phyloP scores from a whole-genome alignment of 148 eudicot species.

The Cornus controversa region DNA sequence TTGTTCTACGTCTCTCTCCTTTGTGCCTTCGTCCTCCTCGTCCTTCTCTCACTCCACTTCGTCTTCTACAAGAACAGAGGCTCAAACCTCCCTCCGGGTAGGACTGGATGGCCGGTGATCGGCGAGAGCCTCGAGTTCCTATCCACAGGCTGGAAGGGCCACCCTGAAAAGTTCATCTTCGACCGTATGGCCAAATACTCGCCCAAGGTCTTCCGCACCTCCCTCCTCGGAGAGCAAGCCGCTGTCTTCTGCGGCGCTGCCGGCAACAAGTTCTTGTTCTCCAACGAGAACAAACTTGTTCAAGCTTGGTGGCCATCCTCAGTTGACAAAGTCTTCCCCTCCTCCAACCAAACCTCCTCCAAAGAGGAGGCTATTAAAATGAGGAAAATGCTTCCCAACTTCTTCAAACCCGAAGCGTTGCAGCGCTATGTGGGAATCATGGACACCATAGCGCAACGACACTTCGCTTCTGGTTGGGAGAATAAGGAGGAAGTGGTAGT shows the following conservation, averaged over 20 bases:
- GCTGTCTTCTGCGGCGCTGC: slow-evolving; percentile 35
- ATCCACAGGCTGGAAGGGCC: slow-evolving; percentile 36
- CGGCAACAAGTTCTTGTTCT: slow-evolving; percentile 42
- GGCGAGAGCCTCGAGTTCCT: slow-evolving; percentile 41
- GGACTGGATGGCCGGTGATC: slow-evolving; percentile 35
- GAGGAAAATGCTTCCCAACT: slow-evolving; percentile 63
- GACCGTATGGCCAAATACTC: slow-evolving; percentile 33
- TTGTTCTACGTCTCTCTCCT: slow-evolving; percentile 19
- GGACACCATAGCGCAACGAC: slow-evolving; percentile 54
- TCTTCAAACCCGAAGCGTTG: slow-evolving; percentile 63
- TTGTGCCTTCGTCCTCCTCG: slow-evolving; percentile 11
- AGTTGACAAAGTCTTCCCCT: slow-evolving; percentile 45
- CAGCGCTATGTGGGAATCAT: slow-evolving; percentile 54
- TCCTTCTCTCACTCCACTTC: slow-evolving; percentile 22
- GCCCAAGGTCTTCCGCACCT: slow-evolving; percentile 22
- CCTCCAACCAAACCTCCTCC: slow-evolving; percentile 41
- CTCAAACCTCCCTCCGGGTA: slow-evolving; percentile 28
- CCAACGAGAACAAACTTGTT: slow-evolving; percentile 47
- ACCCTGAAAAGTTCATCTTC: slow-evolving; percentile 38
- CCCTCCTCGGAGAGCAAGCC: slow-evolving; percentile 27
- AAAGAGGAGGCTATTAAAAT: slow-evolving; percentile 61
- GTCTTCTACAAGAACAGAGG: slow-evolving; percentile 28
- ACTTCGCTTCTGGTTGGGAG: slow-evolving; percentile 52
- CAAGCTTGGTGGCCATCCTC: slow-evolving; percentile 52
- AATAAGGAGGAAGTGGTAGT: slow-evolving; percentile 30